Evolutionary conservation across 371 early-diverging fungal genomes (phyloP).

Genomic region (Actinomortierella wolfii): DNA sequence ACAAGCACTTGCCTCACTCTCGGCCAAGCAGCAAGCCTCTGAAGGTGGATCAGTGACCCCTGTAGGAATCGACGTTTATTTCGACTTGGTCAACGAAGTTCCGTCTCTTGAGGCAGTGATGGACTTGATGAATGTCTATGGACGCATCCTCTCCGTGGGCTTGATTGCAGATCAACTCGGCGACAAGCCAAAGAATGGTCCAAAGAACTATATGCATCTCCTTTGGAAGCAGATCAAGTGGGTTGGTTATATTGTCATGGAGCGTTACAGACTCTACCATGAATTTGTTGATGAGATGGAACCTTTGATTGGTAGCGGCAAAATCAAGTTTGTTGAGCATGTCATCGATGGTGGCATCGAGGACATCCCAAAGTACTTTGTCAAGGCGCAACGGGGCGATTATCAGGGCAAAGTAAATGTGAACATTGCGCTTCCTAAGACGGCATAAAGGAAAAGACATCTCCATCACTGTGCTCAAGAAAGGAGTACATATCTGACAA

Average conservation of each 20-base stretch:
- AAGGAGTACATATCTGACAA: too few relatives aligned
- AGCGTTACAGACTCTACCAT: constrained; percentile 38
- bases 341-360: constrained; percentile 74
- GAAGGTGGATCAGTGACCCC: constrained; percentile 60
- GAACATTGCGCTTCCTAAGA: constrained; percentile 56
- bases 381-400: constrained; percentile 71
- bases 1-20: constrained; percentile 46
- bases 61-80: constrained; percentile 71
- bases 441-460: not conserved
- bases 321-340: constrained; percentile 56
- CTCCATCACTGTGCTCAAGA: too few relatives aligned
- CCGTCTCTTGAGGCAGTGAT: constrained; percentile 63
- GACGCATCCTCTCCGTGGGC: constrained; percentile 59
- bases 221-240: constrained; percentile 55
- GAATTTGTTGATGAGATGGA: constrained; percentile 53
- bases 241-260: constrained; percentile 60
- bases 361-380: constrained; percentile 70
- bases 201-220: constrained; percentile 50
- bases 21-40: constrained; percentile 48
- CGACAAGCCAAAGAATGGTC: constrained; percentile 37
- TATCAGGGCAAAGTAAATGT: constrained; percentile 85
- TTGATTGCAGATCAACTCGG: constrained; percentile 67
- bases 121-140: constrained; percentile 49
- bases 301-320: constrained; percentile 50
- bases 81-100: constrained; percentile 71